phyloP scores from a whole-genome alignment of 768 basidiomycete genomes.

The Leccinum ochraceum region DNA sequence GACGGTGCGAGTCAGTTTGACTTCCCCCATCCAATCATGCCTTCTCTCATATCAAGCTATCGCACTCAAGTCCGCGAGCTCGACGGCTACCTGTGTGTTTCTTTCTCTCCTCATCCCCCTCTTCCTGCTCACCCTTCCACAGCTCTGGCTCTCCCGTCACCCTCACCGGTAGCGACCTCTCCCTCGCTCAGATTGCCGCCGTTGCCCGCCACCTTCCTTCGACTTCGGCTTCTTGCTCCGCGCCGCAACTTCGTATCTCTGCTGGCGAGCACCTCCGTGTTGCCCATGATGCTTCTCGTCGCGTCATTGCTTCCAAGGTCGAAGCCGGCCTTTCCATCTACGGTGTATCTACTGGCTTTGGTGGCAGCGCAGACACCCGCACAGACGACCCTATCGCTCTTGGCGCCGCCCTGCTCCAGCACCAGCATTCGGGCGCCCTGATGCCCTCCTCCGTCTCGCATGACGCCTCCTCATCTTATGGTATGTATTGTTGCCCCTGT shows the following conservation, averaged over 20 bases:
- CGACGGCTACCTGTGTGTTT: constrained; percentile 58
- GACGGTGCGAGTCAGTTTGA: not conserved
- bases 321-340: constrained; percentile 64
- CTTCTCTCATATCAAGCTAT: constrained; percentile 53
- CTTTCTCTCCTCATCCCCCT: not conserved
- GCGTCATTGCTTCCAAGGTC: constrained; percentile 1
- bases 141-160: constrained; percentile 65
- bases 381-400: constrained; percentile 73
- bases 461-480: not conserved
- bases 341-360: constrained; percentile 84
- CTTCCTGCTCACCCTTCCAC: constrained; percentile 3
- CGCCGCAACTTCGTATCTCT: constrained; percentile 26
- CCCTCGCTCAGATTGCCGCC: constrained; percentile 78
- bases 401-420: constrained; percentile 82
- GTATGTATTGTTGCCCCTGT: constrained; percentile 3
- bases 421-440: constrained; percentile 71
- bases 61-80: constrained; percentile 62
- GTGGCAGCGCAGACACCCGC: constrained; percentile 86
- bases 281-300: constrained; percentile 62
- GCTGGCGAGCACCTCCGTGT: constrained; percentile 36
- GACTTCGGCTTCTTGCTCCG: constrained; percentile 40
- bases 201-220: constrained; percentile 57
- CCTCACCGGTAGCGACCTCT: constrained; percentile 69
- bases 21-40: constrained; percentile 9
- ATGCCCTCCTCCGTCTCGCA: constrained; percentile 52